Base-by-base conservation (phyloP, 768 basidiomycete species). In the Auricularia sp. region DNA sequence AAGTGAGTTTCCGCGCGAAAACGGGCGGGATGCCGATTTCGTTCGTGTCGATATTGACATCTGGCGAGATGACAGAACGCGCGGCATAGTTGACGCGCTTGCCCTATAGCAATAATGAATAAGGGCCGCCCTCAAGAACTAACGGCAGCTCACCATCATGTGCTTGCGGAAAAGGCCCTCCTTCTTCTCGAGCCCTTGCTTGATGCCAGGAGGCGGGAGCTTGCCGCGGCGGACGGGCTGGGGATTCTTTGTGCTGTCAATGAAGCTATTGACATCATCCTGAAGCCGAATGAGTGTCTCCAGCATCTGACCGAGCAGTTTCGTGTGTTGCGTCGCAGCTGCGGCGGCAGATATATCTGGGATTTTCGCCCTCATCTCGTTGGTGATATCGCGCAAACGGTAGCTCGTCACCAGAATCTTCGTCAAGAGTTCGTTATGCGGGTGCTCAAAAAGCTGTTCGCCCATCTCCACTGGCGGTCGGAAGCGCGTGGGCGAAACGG, bases 61-160 rank as follows among this genome's bases (percentile, higher is more conserved):
- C 97, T 11, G 97, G 97, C 18, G 97, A 99, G 69, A 99, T 99
- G 72, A 99, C 97, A n/a, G 97, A 99, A 68, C 97, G 94, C 24
- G 97, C 97, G 51, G 97, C 95, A 74, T 96, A 97, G 75, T 99
- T 98, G 67, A 99, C 97, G 72, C 97, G 94, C 80, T 99, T 99
- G 10, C 97, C 97, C 95, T 98, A 65, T 36, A 29, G 29, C 29
- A 29, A 29, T 0, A 29, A 29, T 29, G 29, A 29, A 29, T 29
- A 29, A 29, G 29, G 29, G 29, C 29, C 29, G 29, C 29, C 29
- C 29, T 29, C 29, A 29, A 29, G 29, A 29, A 29, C 29, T 29
- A 29, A 29, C 29, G 29, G 29, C 3, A 29, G 29, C 29, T 29
- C 65, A 94, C 95, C 97, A 99, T 99, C 97, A 99, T 98, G 72